Conservation (phyloP, 257 asterid genomes). For the Capsicum rhomboideum region DNA sequence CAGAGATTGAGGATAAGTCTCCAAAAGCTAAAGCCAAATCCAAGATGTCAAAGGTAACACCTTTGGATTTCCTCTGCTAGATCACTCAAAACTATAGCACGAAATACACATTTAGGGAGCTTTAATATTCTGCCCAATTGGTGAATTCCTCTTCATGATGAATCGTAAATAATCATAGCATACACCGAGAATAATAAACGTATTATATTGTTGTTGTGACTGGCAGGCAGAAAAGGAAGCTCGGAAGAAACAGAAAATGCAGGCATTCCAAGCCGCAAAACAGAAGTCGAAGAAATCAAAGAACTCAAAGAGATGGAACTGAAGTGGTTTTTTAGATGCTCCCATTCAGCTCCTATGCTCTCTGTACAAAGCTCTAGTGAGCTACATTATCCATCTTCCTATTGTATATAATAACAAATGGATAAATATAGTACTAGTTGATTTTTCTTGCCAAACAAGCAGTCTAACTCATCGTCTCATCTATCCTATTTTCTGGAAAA, state of each 20-base stretch:
- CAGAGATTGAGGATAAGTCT: slow-evolving; percentile 84
- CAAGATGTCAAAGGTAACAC: slow-evolving; percentile 94
- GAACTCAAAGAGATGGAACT: slow-evolving; percentile 90
- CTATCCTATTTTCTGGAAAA: not conserved
- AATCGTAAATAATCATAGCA: not conserved
- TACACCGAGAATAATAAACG: not conserved
- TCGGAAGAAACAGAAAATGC: slow-evolving; percentile 91
- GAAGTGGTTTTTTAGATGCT: slow-evolving; percentile 1
- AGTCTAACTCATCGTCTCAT: not conserved
- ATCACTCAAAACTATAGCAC: not conserved
- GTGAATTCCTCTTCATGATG: not conserved
- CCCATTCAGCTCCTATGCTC: not conserved
- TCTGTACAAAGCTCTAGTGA: not conserved
- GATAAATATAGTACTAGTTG: not conserved
- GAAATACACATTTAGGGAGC: not conserved
- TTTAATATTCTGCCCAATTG: not conserved
- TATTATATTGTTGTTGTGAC: not conserved
- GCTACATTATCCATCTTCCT: not conserved
- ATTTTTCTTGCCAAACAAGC: not conserved
- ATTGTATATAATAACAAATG: not conserved
- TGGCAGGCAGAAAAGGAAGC: slow-evolving; percentile 86
- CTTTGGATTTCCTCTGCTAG: not conserved
- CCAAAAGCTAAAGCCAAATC: slow-evolving; percentile 96
- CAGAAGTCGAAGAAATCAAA: slow-evolving; percentile 71
- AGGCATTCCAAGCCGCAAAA: slow-evolving; percentile 91